Conservation (phyloP, 2,329 filamentous ascomycete species). For the Rhynchosporium graminicola region DNA sequence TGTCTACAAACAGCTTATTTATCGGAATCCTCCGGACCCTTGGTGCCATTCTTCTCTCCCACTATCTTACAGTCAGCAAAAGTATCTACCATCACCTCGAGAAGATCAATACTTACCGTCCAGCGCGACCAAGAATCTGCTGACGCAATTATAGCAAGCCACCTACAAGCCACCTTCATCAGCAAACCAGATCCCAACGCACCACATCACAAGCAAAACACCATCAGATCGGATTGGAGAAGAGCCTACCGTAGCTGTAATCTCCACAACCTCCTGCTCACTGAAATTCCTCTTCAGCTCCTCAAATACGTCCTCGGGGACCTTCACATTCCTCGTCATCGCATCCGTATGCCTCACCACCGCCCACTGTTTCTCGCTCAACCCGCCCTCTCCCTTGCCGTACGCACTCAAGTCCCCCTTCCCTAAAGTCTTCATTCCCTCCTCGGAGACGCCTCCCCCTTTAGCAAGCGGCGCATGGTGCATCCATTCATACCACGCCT, state of each 20-base stretch:
- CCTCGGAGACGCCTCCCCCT: constrained; percentile 33
- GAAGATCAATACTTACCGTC: constrained; percentile 57
- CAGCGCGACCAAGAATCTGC: constrained; percentile 78
- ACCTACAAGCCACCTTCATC: constrained; percentile 43
- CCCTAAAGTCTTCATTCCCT: constrained; percentile 30
- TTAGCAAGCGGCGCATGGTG: constrained; percentile 67
- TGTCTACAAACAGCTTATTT: not conserved
- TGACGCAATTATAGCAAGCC: constrained; percentile 83
- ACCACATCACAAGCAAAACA: not conserved
- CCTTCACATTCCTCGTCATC: constrained; percentile 75
- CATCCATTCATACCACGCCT: constrained; percentile 83
- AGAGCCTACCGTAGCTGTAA: constrained; percentile 62
- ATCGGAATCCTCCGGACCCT: constrained; percentile 18
- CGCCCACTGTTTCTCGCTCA: constrained; percentile 58
- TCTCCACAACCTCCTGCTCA: constrained; percentile 76
- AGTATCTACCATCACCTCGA: not conserved
- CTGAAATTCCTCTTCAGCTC: constrained; percentile 61
- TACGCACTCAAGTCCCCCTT: constrained; percentile 37
- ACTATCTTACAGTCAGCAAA: constrained; percentile 28
- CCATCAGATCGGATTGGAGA: not conserved
- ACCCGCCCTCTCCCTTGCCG: constrained; percentile 33
- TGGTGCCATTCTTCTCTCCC: constrained; percentile 37
- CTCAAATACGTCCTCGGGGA: constrained; percentile 68
- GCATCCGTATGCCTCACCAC: constrained; percentile 76
- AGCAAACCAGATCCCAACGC: not conserved